These are phyloP conservation scores for Lactarius pseudohatsudake DNA, from an alignment of 768 basidiomycete genomes.

Conservation along the genomic window DNA sequence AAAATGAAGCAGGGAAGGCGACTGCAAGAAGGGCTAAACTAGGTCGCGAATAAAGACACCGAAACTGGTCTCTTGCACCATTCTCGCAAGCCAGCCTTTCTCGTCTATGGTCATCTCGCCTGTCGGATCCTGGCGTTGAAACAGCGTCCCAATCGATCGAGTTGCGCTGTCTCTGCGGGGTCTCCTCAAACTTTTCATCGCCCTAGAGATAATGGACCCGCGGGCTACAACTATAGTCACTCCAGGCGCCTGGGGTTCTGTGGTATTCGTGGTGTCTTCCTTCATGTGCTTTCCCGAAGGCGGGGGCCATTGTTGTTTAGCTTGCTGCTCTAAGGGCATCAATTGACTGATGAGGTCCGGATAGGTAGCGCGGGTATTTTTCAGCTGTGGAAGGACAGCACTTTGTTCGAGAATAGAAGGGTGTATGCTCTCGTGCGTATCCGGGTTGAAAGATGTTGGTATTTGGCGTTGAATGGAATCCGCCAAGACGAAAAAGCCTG, in stretches of 20 bases:
- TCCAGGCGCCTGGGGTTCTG: neutral
- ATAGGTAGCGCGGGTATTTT: slow-evolving; percentile 1
- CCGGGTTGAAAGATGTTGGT: slow-evolving; percentile 12
- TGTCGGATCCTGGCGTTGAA: neutral
- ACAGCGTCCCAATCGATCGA: neutral
- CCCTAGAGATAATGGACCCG: slow-evolving; percentile 3
- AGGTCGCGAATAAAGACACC: slow-evolving; percentile 11
- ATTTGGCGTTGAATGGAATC: slow-evolving; percentile 12
- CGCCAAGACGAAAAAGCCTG: slow-evolving; percentile 19
- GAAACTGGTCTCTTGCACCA: slow-evolving; percentile 10
- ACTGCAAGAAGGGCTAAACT: neutral
- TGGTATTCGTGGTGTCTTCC: neutral
- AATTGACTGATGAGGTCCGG: slow-evolving; percentile 21
- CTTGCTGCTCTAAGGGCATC: slow-evolving; percentile 20
- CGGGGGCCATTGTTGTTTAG: slow-evolving; percentile 10
- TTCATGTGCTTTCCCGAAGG: neutral
- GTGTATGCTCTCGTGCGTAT: slow-evolving; percentile 23
- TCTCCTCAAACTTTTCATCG: slow-evolving; percentile 6
- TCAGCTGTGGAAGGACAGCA: slow-evolving; percentile 13
- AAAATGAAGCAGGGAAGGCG: neutral
- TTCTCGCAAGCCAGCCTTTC: slow-evolving; percentile 8
- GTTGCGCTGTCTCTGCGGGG: neutral
- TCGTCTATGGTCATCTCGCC: neutral
- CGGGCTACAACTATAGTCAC: neutral
- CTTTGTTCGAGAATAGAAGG: slow-evolving; percentile 22